Evolutionary conservation across 2,329 filamentous ascomycete species (phyloP).

Genomic region (Ilyonectria robusta): DNA sequence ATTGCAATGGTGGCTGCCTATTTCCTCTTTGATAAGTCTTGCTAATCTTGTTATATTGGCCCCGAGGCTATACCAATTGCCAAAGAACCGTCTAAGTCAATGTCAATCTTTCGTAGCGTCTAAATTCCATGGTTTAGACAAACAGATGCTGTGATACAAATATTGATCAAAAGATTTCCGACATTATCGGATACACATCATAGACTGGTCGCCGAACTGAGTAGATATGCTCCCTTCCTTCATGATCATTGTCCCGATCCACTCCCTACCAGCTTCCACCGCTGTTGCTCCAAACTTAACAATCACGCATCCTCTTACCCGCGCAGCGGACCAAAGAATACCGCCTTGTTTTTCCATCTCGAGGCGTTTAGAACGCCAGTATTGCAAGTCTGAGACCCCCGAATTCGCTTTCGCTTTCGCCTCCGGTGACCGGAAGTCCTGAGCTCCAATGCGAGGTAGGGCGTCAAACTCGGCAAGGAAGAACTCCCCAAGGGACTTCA

Average conservation of each 20-base stretch:
- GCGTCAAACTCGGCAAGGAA: slow-evolving; percentile 84
- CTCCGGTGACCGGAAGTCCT: slow-evolving; percentile 78
- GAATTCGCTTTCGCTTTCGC: slow-evolving; percentile 57
- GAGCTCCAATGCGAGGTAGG: slow-evolving; percentile 85
- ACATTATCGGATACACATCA: slow-evolving; percentile 78
- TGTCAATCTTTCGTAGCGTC: background rate
- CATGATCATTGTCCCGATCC: slow-evolving; percentile 82
- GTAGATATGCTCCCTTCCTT: slow-evolving; percentile 79
- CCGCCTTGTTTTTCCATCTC: slow-evolving; percentile 70
- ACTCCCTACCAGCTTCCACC: slow-evolving; percentile 84
- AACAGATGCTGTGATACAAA: background rate
- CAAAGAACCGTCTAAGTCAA: background rate
- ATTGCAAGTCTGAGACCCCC: slow-evolving; percentile 58
- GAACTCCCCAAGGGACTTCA: slow-evolving; percentile 77
- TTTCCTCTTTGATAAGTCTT: background rate
- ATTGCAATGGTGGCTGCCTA: too few species aligned
- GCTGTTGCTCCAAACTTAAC: slow-evolving; percentile 91
- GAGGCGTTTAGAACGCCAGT: slow-evolving; percentile 70
- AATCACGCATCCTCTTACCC: slow-evolving; percentile 85
- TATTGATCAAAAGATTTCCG: background rate
- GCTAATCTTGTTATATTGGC: background rate
- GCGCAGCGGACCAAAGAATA: slow-evolving; percentile 86
- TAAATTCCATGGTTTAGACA: background rate
- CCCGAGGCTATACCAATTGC: background rate
- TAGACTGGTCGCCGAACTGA: slow-evolving; percentile 84